phyloP scores from a whole-genome alignment of 1,139 yeast genomes.

The Candida glucosophila region DNA sequence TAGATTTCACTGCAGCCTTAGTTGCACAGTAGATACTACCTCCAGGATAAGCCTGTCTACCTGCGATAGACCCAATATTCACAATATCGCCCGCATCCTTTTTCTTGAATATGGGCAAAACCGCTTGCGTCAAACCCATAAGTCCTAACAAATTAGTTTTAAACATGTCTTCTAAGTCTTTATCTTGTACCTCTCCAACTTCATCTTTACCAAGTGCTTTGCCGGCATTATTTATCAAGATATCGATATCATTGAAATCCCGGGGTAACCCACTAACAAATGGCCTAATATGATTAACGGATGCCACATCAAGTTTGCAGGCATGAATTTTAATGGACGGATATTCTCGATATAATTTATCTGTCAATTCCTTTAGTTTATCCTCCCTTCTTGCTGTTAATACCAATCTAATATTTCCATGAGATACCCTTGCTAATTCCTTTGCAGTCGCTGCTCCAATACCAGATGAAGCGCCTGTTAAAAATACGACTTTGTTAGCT shows the following conservation, averaged over 20 bases:
- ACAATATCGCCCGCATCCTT: conserved; percentile 41
- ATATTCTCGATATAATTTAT: conserved; percentile 33
- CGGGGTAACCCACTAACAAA: conserved; percentile 43
- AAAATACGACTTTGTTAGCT: conserved; percentile 28
- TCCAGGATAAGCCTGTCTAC: conserved; percentile 44
- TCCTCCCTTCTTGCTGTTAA: conserved; percentile 66
- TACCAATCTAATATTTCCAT: conserved; percentile 57
- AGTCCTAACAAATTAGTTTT: conserved; percentile 69
- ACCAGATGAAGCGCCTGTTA: conserved; percentile 33
- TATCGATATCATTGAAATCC: conserved; percentile 51
- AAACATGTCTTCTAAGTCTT: conserved; percentile 57
- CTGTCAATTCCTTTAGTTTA: conserved; percentile 37
- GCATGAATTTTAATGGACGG: conserved; percentile 42
- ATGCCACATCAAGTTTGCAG: conserved; percentile 55
- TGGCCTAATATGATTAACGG: conserved; percentile 37
- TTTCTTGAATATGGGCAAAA: conserved; percentile 53
- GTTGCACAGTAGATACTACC: conserved; percentile 45
- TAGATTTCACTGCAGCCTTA: conserved; percentile 40
- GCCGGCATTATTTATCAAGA: conserved; percentile 77
- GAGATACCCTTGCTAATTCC: conserved; percentile 62
- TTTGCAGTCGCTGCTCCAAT: conserved; percentile 73
- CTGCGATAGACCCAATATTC: conserved; percentile 44
- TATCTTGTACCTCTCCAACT: conserved; percentile 48
- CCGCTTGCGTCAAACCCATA: conserved; percentile 60
- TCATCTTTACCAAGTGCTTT: conserved; percentile 62